Conservation (phyloP, 352 stramenopile genomes). For the Phytopythium vexans region DNA sequence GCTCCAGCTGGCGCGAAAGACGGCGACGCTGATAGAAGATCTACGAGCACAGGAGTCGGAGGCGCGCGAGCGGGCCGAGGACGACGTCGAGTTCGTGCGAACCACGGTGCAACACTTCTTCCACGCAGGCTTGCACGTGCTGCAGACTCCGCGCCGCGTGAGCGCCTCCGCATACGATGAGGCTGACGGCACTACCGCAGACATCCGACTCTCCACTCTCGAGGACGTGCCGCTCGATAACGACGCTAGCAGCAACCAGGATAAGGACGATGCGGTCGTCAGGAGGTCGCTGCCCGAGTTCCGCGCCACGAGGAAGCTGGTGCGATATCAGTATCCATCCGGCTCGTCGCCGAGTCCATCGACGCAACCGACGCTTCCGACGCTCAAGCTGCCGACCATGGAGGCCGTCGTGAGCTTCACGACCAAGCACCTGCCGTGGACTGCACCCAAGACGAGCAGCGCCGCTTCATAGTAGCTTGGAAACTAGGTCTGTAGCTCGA, state of each 20-base stretch:
- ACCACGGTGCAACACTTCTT: conserved; percentile 5
- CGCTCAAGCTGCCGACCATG: conserved; percentile 4
- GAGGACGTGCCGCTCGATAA: not conserved
- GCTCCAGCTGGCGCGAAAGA: not conserved
- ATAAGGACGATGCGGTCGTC: not conserved
- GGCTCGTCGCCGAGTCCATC: not conserved
- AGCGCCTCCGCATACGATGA: conserved; percentile 1
- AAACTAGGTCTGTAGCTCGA: conserved; percentile 32
- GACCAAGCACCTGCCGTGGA: conserved; percentile 3
- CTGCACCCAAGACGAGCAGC: not conserved
- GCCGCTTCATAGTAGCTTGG: not conserved
- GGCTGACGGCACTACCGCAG: not conserved
- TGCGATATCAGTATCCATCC: conserved; percentile 4
- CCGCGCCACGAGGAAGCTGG: conserved; percentile 2
- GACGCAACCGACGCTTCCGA: not conserved
- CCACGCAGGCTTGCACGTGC: not conserved
- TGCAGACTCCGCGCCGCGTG: conserved; percentile 1
- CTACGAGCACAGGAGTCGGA: not conserved
- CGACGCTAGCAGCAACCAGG: not conserved
- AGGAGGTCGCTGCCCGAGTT: conserved; percentile 1
- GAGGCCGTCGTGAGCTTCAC: conserved; percentile 4
- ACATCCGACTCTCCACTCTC: not conserved
- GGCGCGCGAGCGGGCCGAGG: conserved; percentile 2
- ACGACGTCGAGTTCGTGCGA: conserved; percentile 4
- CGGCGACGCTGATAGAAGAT: conserved; percentile 1